Evolutionary conservation across 1,284 basidiomycete genomes (phyloP).

Genomic region (Malassezia restricta): DNA sequence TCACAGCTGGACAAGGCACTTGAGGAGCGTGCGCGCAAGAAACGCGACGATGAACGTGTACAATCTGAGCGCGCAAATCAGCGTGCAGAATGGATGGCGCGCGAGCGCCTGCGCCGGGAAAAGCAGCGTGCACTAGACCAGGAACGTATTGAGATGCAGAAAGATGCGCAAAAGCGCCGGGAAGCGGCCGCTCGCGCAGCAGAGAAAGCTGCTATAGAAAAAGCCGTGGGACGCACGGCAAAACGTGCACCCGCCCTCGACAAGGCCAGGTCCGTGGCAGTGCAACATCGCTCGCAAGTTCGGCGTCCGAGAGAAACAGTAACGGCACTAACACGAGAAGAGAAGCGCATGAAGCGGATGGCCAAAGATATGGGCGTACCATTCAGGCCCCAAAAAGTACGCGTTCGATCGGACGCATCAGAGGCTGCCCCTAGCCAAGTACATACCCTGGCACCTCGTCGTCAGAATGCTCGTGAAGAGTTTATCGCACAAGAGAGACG

Average conservation of each 20-base stretch:
- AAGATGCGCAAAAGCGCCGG: neutral
- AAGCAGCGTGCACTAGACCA: neutral
- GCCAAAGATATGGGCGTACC: slow-evolving; percentile 12
- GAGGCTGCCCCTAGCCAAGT: neutral
- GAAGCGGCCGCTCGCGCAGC: neutral
- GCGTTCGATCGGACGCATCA: neutral
- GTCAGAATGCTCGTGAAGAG: slow-evolving; percentile 7
- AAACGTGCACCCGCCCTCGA: slow-evolving; percentile 7
- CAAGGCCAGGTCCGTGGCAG: slow-evolving; percentile 6
- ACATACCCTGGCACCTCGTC: neutral
- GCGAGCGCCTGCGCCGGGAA: neutral
- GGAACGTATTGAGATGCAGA: neutral
- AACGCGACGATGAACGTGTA: neutral
- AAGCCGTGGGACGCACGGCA: neutral
- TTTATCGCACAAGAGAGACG: slow-evolving; percentile 7
- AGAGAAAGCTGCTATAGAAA: slow-evolving; percentile 2
- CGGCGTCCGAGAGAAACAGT: neutral
- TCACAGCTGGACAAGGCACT: neutral
- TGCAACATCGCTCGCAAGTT: slow-evolving; percentile 3
- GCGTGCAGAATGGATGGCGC: slow-evolving; percentile 6
- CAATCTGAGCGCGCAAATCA: neutral
- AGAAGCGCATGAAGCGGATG: slow-evolving; percentile 15
- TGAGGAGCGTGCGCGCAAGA: slow-evolving; percentile 1
- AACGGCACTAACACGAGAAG: slow-evolving; percentile 13
- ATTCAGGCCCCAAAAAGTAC: neutral